Evolutionary conservation across 768 basidiomycete genomes (phyloP).

Genomic region (Symmetrospora coprosmae): DNA sequence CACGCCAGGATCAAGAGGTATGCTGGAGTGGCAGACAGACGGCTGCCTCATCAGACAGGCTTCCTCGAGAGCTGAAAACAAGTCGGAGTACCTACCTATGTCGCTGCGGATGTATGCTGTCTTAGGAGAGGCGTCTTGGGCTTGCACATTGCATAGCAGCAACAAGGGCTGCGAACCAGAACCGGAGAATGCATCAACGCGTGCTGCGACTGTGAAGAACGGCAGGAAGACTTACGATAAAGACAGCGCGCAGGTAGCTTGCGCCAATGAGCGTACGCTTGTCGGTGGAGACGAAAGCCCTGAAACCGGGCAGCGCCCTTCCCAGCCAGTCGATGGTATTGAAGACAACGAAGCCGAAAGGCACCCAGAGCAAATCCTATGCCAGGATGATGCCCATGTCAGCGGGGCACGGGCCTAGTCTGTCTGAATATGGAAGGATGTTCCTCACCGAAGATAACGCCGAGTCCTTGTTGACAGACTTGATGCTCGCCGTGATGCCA

Average conservation of each 20-base stretch:
- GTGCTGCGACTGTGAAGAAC: no score
- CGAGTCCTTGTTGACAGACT: constrained; percentile 6
- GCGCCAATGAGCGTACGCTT: constrained; percentile 17
- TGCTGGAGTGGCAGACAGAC: background rate
- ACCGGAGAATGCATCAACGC: no score
- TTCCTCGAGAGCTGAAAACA: background rate
- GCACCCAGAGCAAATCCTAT: constrained; percentile 21
- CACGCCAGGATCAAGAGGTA: constrained; percentile 29
- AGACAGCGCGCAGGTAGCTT: constrained; percentile 24
- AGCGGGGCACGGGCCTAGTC: background rate
- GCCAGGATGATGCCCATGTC: constrained; percentile 3
- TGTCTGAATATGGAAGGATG: no score
- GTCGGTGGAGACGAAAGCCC: constrained; percentile 21
- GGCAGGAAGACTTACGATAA: constrained; percentile 28
- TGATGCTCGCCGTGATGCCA: constrained; percentile 32
- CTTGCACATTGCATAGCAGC: constrained; percentile 31
- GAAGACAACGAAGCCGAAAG: constrained; percentile 31
- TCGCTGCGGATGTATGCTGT: constrained; percentile 27
- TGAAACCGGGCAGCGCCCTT: constrained; percentile 26
- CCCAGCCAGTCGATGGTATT: constrained; percentile 32
- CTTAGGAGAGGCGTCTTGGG: background rate
- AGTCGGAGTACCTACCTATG: constrained; percentile 15
- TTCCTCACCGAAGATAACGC: background rate
- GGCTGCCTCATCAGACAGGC: background rate
- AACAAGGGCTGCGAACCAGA: constrained; percentile 31